Conservation (phyloP, 2,329 filamentous ascomycete genomes). For the Chrysosphaeria jannelii region DNA sequence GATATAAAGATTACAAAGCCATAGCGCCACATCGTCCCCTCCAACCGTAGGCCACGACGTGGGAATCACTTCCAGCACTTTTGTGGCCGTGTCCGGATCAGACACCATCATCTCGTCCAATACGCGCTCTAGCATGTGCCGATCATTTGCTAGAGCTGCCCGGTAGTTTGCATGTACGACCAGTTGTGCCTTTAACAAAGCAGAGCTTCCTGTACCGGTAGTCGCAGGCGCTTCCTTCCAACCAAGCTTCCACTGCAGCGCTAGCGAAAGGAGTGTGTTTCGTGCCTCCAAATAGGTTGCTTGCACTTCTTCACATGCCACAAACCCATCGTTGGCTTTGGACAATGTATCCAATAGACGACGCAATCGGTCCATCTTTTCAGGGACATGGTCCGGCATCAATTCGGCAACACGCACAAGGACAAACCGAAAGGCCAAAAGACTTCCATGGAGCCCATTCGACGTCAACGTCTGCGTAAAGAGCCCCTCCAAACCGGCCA, state of each 20-base stretch:
- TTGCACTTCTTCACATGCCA: constrained; percentile 11
- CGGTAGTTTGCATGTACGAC: constrained; percentile 11
- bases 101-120: constrained; percentile 11
- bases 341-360: constrained; percentile 2
- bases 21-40: constrained; percentile 6
- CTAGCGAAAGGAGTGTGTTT: constrained; percentile 10
- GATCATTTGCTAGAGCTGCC: constrained; percentile 5
- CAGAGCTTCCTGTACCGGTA: constrained; percentile 4
- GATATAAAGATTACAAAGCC: constrained; percentile 14
- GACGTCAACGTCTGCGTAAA: constrained; percentile 9
- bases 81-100: constrained; percentile 13
- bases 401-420: constrained; percentile 17
- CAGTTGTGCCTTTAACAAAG: constrained; percentile 12
- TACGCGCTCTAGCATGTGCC: constrained; percentile 6
- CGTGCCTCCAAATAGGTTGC: constrained; percentile 16
- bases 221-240: too few species aligned
- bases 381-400: constrained; percentile 11
- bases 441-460: constrained; percentile 26
- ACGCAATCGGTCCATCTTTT: constrained; percentile 1
- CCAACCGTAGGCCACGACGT: constrained; percentile 6
- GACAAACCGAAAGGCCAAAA: constrained; percentile 24
- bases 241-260: too few species aligned
- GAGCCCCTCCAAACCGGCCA: constrained; percentile 11
- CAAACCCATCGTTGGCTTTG: constrained; percentile 2
- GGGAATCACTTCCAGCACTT: constrained; percentile 12